Percentiles rank a stretch among this genome's conserved stretches.
These are phyloP conservation scores for Polygonum maritimum DNA, from an alignment of 148 eudicot species.

Conservation along the genomic window DNA sequence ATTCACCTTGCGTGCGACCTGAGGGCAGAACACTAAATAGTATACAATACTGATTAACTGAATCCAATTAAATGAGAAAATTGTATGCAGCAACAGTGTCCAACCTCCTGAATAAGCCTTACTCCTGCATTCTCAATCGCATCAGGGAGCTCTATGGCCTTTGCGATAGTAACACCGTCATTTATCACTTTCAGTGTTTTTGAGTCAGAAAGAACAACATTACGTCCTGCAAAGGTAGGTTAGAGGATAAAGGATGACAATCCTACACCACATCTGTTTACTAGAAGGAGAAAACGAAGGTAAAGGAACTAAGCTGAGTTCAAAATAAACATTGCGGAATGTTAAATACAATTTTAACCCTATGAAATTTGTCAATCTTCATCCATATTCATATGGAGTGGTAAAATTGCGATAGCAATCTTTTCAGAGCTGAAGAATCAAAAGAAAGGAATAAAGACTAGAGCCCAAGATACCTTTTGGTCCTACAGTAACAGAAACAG, in stretches of 20 bases:
- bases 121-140: slow-evolving; percentile 83
- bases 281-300: neutral
- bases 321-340: neutral
- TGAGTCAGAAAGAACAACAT: slow-evolving; percentile 78
- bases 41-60: slow-evolving; percentile 13
- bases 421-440: neutral
- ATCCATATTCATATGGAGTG: neutral
- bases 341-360: neutral
- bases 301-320: neutral
- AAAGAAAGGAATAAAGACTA: neutral
- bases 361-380: neutral
- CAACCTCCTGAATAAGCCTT: slow-evolving; percentile 71
- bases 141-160: slow-evolving; percentile 81
- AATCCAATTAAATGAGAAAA: neutral
- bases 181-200: slow-evolving; percentile 69
- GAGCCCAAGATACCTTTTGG: slow-evolving; percentile 59
- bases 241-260: neutral
- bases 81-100: slow-evolving; percentile 14
- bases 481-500: slow-evolving; percentile 92
- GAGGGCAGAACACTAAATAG: slow-evolving; percentile 23
- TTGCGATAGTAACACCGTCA: slow-evolving; percentile 90
- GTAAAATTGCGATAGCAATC: neutral
- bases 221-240: slow-evolving; percentile 57
- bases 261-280: neutral
- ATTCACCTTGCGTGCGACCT: slow-evolving; percentile 95